These are phyloP conservation scores for Osmozyma mogii DNA, from an alignment of 805 yeast genomes.

Conservation along the genomic window DNA sequence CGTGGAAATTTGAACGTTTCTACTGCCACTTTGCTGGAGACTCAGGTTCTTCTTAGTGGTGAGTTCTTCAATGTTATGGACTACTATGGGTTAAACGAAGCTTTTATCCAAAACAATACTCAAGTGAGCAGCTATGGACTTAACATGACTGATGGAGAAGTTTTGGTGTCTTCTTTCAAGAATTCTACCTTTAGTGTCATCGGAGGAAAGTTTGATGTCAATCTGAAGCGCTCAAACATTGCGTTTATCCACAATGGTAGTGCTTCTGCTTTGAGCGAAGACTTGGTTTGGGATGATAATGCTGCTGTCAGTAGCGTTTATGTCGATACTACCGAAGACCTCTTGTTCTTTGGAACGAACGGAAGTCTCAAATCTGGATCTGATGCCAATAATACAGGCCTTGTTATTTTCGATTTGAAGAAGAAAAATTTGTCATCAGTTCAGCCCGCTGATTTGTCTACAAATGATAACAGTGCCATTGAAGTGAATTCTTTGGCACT, in stretches of 20 bases:
- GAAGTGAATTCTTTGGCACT: constrained; percentile 28
- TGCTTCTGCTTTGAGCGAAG: constrained; percentile 15
- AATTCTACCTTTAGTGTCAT: constrained; percentile 46
- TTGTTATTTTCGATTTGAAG: constrained; percentile 46
- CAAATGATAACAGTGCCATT: constrained; percentile 33
- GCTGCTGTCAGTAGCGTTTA: constrained; percentile 24
- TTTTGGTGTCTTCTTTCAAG: constrained; percentile 31
- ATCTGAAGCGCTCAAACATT: constrained; percentile 15
- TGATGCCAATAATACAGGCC: constrained; percentile 27
- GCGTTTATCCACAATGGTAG: constrained; percentile 20
- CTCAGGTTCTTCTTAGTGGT: constrained; percentile 30
- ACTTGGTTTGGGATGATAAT: constrained; percentile 18
- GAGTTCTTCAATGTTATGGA: constrained; percentile 28
- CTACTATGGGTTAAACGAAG: constrained; percentile 19
- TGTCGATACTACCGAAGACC: constrained; percentile 24
- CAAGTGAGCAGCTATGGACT: constrained; percentile 17
- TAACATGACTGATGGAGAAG: constrained; percentile 14
- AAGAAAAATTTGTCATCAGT: constrained; percentile 30
- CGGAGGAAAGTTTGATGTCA: constrained; percentile 50
- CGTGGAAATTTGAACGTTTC: constrained; percentile 24
- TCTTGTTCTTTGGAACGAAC: constrained; percentile 40
- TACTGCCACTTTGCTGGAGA: constrained; percentile 15
- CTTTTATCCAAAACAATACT: constrained; percentile 14
- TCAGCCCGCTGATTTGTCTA: constrained; percentile 44
- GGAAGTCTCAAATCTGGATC: constrained; percentile 22